Conservation (phyloP, 768 basidiomycete species). For the Kwoniella sp. region DNA sequence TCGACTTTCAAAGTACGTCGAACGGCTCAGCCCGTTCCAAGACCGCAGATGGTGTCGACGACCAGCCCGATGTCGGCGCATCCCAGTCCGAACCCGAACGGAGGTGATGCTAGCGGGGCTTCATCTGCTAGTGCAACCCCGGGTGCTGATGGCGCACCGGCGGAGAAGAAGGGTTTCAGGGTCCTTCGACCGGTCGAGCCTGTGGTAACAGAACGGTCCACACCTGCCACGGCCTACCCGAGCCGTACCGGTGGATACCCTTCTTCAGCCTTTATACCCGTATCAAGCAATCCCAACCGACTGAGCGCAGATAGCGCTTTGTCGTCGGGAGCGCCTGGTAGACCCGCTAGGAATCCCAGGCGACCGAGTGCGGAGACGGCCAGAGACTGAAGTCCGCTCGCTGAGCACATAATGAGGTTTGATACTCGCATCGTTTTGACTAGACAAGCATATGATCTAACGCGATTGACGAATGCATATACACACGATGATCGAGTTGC, state of each 20-base stretch:
- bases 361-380: conserved; percentile 7
- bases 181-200: conserved; percentile 10
- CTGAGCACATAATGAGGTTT: too few relatives aligned
- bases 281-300: not conserved
- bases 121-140: conserved; percentile 1
- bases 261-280: conserved; percentile 14
- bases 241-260: conserved; percentile 12
- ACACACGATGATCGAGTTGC: too few relatives aligned
- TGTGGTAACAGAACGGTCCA: not conserved
- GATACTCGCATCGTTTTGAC: too few relatives aligned
- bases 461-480: too few relatives aligned
- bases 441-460: too few relatives aligned
- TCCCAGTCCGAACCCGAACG: conserved; percentile 12
- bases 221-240: not conserved
- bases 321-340: not conserved
- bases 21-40: conserved; percentile 7
- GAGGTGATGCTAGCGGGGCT: not conserved
- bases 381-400: not conserved
- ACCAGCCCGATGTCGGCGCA: conserved; percentile 3
- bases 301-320: not conserved
- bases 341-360: conserved; percentile 14
- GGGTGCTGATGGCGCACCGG: not conserved
- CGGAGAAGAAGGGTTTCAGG: conserved; percentile 16
- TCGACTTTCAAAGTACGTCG: conserved; percentile 18
- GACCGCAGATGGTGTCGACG: conserved; percentile 1